phyloP scores from a whole-genome alignment of 441 rosid species.

The Mallotus repandus region DNA sequence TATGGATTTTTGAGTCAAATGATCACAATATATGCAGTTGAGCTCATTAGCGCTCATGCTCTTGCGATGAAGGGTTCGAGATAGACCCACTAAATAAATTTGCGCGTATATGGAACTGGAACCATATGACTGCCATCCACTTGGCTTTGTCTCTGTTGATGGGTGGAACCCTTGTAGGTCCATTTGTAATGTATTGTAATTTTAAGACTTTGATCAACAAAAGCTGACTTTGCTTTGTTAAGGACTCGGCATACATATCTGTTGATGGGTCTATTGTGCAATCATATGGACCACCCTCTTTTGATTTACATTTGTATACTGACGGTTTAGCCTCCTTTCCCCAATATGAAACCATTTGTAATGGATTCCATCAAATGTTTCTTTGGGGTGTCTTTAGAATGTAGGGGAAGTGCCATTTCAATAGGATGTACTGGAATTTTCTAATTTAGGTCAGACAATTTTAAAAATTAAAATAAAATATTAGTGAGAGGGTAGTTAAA shows the following conservation, averaged over 20 bases:
- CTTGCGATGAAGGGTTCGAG: not conserved
- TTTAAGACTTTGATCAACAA: constrained; percentile 5
- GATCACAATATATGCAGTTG: not conserved
- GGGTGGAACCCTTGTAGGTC: too few species aligned
- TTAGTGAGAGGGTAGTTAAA: too few species aligned
- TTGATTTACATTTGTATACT: not conserved
- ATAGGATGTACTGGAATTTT: too few species aligned
- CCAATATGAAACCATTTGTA: not conserved
- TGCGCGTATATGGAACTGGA: constrained; percentile 1
- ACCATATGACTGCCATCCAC: constrained; percentile 18
- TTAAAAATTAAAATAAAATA: too few species aligned
- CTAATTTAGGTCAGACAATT: not conserved
- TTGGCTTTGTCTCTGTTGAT: not conserved
- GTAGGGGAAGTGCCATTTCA: not conserved
- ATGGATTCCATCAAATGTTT: not conserved
- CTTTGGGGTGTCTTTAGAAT: not conserved
- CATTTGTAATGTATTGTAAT: not conserved
- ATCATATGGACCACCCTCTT: not conserved
- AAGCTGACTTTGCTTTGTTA: constrained; percentile 13
- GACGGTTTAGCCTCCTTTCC: not conserved
- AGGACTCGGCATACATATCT: not conserved
- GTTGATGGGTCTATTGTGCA: not conserved
- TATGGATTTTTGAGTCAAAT: constrained; percentile 4
- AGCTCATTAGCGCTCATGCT: too few species aligned
- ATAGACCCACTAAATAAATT: constrained; percentile 15